Base-by-base conservation (phyloP, 176 grass and related monocot species). In the Leersia perrieri region DNA sequence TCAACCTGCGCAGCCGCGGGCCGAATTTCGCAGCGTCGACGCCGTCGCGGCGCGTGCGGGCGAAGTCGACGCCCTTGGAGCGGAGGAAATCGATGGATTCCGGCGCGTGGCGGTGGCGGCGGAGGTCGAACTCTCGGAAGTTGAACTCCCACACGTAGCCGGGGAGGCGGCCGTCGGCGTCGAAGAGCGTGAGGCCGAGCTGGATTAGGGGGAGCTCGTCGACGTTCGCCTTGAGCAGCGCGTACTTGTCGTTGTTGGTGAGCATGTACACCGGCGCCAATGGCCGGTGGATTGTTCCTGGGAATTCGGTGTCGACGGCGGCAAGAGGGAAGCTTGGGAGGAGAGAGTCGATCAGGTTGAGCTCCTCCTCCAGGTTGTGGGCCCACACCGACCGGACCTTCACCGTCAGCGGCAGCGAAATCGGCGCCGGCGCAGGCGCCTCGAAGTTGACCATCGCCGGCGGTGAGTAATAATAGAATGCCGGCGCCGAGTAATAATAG, bases 71-170 rank as follows among this genome's bases (percentile, higher is more conserved):
- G 12, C 89, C 89, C 18, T 44, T 70, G 28, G 23, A 2, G 0
- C 67, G 41, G 6, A 91, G 81, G 30, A 84, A 3, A 0, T 60
- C 63, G 45, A 84, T n/a, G 5, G 77, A 81, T 33, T 84, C 81
- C 27, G 44, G 14, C 33, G 66, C 72, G 66, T 91, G 72, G 9
- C 12, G 60, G 65, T 78, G 32, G 26, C 23, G n/a, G 1, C 18
- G 25, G 15, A 79, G 30, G 71, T 87, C 73, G 61, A 85, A 88
- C 35, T 85, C 78, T 2, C 61, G 47, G 14, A 91, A 82, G 85
- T 85, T 88, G 77, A 85, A 85, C 67, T 91, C 66, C 85, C 89
- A 88, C 3, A 90, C 29, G 65, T 23, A 71, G 65, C 11, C n/a
- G 3, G 75, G 83, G 5, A 86, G 76, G 0, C 9, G 41, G 33